phyloP scores from a whole-genome alignment of 2,329 filamentous ascomycete genomes.

The Penicillium sp. region DNA sequence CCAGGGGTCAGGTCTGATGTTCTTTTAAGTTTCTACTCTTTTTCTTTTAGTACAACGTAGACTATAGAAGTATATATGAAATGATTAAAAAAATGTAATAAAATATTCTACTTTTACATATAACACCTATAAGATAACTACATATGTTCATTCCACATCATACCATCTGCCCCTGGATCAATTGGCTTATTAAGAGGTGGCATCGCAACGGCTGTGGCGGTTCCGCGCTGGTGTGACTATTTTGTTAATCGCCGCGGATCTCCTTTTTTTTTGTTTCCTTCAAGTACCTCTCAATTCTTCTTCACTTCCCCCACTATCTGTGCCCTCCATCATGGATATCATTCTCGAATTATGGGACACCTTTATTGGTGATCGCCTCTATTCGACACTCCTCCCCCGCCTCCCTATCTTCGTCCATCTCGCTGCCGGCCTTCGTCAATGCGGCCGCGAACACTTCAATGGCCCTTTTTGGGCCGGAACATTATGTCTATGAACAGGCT shows the following conservation, averaged over 20 bases:
- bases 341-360: constrained; percentile 82
- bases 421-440: constrained; percentile 49
- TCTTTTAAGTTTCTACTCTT: neutral
- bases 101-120: neutral
- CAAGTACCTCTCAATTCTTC: neutral
- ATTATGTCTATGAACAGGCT: constrained; percentile 64
- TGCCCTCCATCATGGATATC: constrained; percentile 70
- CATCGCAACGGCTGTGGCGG: constrained; percentile 22
- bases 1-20: neutral
- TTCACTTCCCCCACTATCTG: neutral
- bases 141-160: neutral
- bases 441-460: constrained; percentile 55
- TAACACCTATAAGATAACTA: neutral
- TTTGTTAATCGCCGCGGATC: constrained; percentile 15
- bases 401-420: constrained; percentile 53
- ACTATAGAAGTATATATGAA: neutral
- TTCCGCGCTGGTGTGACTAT: constrained; percentile 38
- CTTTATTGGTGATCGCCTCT: constrained; percentile 75
- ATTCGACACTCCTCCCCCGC: constrained; percentile 71
- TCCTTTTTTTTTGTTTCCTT: constrained; percentile 13
- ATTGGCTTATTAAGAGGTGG: constrained; percentile 18
- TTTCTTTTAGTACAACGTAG: neutral
- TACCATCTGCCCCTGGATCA: constrained; percentile 3
- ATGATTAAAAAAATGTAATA: neutral
- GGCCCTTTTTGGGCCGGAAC: constrained; percentile 53